Conservation (phyloP, 371 early-diverging fungal genomes). For the Haplosporangium sp. region DNA sequence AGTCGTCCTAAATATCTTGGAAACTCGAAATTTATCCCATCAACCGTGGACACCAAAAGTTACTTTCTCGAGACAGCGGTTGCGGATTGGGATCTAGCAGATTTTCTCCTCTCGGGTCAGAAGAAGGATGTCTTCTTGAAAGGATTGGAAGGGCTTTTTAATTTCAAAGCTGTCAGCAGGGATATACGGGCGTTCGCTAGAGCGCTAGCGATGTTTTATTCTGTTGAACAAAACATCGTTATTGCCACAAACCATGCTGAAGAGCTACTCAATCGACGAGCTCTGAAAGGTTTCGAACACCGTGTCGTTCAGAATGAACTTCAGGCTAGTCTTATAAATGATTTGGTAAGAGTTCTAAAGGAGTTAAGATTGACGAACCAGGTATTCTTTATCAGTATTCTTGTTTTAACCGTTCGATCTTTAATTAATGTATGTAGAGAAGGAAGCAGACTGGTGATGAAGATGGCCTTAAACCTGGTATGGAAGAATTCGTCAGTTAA, state of each 20-base stretch:
- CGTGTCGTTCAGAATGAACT: constrained; percentile 4
- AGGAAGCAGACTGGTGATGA: constrained; percentile 41
- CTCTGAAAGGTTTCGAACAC: constrained; percentile 4
- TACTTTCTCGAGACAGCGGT: constrained; percentile 12
- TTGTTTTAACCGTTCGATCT: not conserved
- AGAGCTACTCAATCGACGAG: no score
- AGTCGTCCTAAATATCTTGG: no score
- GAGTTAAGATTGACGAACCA: no score
- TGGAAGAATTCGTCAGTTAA: no score
- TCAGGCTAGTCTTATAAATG: not conserved
- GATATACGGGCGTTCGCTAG: constrained; percentile 14
- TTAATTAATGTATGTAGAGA: no score
- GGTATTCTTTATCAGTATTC: no score
- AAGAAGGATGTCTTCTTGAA: constrained; percentile 7
- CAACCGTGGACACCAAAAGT: not conserved
- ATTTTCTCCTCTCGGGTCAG: constrained; percentile 11
- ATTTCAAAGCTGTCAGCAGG: constrained; percentile 4
- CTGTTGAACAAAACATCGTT: no score
- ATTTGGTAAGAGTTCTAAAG: constrained; percentile 1
- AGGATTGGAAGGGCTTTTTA: constrained; percentile 4
- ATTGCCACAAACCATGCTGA: constrained; percentile 10
- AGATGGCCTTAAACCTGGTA: no score
- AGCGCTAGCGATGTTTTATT: no score
- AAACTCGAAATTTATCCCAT: no score
- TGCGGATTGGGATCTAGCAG: constrained; percentile 10